Base-by-base conservation (phyloP, 345 rosid genomes). In the Populus alba region DNA sequence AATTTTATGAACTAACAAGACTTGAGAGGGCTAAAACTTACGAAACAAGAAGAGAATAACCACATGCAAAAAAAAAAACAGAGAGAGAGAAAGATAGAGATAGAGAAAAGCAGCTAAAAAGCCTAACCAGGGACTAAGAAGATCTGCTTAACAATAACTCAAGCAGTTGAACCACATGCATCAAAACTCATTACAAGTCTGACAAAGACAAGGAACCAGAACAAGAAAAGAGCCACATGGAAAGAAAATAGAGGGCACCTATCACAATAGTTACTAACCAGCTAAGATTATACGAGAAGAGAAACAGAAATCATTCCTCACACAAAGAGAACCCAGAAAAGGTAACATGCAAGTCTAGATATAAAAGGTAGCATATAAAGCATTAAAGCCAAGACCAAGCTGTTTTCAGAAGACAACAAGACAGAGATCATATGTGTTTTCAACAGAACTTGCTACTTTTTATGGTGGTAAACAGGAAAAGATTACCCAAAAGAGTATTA, bases 131-230 rank as follows among this genome's bases (percentile, higher is more conserved):
- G 67, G 57, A 65, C 29, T 8, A 39, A 17, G 72, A 76, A 70
- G 68, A 68, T 45, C 55, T 18, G 65, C 38, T 73, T 68, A 55
- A 57, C 69, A 55, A 72, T 77, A 51, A 72, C 47, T 72, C 72
- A 82, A 74, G 83, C 76, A 77, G 86, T 74, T 75, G 85, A 85
- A 77, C 77, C 67, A 80, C 83, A 79, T 74, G 85, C 80, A 65
- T 37, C 71, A 78, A 83, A 55, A 71, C 68, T 41, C 75, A 79
- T 80, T 70, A 74, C 38, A 81, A 61, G 41, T 49, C 82, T 75
- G 69, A 78, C 68, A 59, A 66, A 29, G 43, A 76, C 67, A 72
- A 78, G 69, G 82, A 81, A 74, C 72, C 23, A 29, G n/a, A 53
- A 29, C 16, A 37, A 74, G 31, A 39, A 66, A 49, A 68, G 71